phyloP scores from a whole-genome alignment of 306 rosid species.

The Corylus heterophylla region DNA sequence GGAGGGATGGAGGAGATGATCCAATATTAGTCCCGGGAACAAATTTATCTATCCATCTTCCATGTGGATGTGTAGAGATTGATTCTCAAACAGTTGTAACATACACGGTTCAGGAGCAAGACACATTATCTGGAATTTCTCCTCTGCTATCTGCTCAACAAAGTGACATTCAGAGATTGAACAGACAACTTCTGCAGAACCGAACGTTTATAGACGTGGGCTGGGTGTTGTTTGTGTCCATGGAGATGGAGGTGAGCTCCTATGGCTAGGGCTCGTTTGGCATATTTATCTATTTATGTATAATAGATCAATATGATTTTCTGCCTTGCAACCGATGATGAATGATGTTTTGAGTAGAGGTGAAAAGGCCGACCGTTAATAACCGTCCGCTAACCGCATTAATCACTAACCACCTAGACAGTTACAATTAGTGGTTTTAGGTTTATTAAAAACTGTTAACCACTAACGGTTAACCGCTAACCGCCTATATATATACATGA shows the following conservation, averaged over 20 bases:
- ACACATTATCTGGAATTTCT: slow-evolving; percentile 50
- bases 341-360: no score
- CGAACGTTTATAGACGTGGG: slow-evolving; percentile 34
- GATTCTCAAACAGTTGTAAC: slow-evolving; percentile 66
- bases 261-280: no score
- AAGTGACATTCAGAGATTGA: slow-evolving; percentile 39
- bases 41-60: slow-evolving; percentile 44
- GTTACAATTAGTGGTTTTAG: no score
- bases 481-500: no score
- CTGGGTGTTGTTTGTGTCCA: slow-evolving; percentile 73
- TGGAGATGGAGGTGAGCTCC: slow-evolving; percentile 17
- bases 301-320: no score
- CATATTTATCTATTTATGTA: no score
- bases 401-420: no score
- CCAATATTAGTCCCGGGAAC: background rate
- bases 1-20: slow-evolving; percentile 17
- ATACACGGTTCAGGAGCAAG: slow-evolving; percentile 59
- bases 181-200: slow-evolving; percentile 32
- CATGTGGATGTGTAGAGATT: slow-evolving; percentile 65
- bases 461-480: no score
- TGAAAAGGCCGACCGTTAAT: no score
- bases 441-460: no score
- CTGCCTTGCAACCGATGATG: no score
- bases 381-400: no score
- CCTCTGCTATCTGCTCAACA: slow-evolving; percentile 36